Evolutionary conservation across 768 basidiomycete species (phyloP).

Genomic region (Termitomyces sp.): DNA sequence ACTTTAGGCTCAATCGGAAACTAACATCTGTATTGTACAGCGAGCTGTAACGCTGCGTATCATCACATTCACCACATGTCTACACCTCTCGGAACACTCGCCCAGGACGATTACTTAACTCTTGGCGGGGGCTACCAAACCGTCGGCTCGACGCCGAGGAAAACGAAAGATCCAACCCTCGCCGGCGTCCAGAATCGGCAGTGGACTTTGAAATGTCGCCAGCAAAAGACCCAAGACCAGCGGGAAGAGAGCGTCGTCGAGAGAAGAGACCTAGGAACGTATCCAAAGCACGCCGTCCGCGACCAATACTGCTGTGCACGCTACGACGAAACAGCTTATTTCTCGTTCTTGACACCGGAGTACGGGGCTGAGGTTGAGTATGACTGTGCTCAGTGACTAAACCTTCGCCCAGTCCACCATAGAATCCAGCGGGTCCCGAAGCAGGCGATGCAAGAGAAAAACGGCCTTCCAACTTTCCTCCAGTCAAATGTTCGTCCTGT

Average conservation of each 20-base stretch:
- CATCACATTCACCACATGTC: neutral
- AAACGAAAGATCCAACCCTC: conserved; percentile 8
- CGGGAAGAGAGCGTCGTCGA: neutral
- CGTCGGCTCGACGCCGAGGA: neutral
- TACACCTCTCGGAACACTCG: neutral
- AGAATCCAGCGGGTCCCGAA: neutral
- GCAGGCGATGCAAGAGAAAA: neutral
- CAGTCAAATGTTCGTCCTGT: neutral
- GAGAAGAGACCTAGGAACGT: conserved; percentile 5
- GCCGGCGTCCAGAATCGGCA: neutral
- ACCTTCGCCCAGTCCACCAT: neutral
- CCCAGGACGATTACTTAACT: neutral
- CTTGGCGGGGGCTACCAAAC: neutral
- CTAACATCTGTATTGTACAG: neutral
- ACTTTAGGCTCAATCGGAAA: neutral
- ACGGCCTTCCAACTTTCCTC: neutral
- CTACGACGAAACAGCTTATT: conserved; percentile 2
- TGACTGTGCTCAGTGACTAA: neutral
- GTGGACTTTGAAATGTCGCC: neutral
- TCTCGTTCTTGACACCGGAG: neutral
- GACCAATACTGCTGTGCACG: neutral
- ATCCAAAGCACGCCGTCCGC: conserved; percentile 6
- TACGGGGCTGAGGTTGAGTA: neutral
- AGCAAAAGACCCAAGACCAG: neutral
- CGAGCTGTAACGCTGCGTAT: neutral